Conservation (phyloP, 1,284 basidiomycete genomes). For the Pascua sp. region DNA sequence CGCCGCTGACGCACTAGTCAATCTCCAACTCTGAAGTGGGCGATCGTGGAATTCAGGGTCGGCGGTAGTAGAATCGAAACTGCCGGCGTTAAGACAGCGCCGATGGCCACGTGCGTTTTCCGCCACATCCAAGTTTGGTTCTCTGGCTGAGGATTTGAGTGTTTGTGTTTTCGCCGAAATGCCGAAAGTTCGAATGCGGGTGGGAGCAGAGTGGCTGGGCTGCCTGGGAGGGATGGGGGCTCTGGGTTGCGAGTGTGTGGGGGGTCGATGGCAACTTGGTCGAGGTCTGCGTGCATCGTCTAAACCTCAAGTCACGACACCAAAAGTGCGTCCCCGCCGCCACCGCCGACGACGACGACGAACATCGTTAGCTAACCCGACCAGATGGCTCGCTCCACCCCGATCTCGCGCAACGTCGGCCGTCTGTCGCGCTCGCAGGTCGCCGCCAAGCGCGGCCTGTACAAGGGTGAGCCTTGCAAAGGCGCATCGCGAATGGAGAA, state of each 20-base stretch:
- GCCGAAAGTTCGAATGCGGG: background rate
- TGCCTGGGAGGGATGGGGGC: too few species aligned
- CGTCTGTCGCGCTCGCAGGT: conserved; percentile 78
- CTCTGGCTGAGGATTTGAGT: background rate
- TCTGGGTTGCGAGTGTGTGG: background rate
- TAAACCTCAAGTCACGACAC: conserved; percentile 20
- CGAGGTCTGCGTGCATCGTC: conserved; percentile 3
- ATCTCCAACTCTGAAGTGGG: too few species aligned
- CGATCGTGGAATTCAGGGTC: too few species aligned
- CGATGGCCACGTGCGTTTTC: background rate
- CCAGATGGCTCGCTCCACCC: conserved; percentile 89
- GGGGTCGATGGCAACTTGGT: background rate
- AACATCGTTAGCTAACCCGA: conserved; percentile 5
- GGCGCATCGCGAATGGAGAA: background rate
- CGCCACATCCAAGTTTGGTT: background rate
- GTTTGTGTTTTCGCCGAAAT: background rate
- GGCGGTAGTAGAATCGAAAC: too few species aligned
- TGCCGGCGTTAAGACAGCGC: too few species aligned
- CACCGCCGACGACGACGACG: conserved; percentile 6
- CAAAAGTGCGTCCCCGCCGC: conserved; percentile 12
- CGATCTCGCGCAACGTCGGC: conserved; percentile 77
- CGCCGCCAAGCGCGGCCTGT: conserved; percentile 69
- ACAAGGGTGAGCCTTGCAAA: conserved; percentile 51
- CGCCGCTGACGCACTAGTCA: background rate
- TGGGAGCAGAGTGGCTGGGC: too few species aligned